Base-by-base conservation (phyloP, 2,329 filamentous ascomycete genomes). In the Amesomyces nigricolor region DNA sequence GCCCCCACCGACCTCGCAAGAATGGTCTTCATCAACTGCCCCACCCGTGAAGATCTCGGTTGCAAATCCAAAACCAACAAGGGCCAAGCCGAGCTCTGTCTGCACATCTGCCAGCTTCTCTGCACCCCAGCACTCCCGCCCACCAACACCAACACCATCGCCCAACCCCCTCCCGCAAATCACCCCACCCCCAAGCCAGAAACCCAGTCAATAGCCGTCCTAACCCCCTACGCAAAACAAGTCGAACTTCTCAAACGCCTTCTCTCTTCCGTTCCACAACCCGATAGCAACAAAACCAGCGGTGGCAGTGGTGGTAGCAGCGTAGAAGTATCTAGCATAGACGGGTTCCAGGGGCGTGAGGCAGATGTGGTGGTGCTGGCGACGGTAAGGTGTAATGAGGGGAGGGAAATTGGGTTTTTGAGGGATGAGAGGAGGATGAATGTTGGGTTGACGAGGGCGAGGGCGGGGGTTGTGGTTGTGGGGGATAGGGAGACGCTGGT, bases 291-390 rank as follows among this genome's bases (percentile, higher is more conserved):
- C 8, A 59, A 64, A 22, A 19, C 17, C 17, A 19, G 17, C 17
- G 17, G 17, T 19, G 3, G 17, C 17, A 19, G 17, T 19, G 17
- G 17, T 19, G 17, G 17, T 19, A 19, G 17, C 17, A 19, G 17
- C 17, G 61, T 74, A 2, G 65, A 72, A 46, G 64, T 74, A 1
- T 71, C 66, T 1, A 75, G 70, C 49, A 71, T 76, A 44, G 73
- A 76, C 57, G 68, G 68, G 3, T 76, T 73, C 56, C 73, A 77
- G 52, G 73, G 72, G 1, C 67, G 68, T 1, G 72, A 75, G 62
- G 72, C 72, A 1, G 74, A 75, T 46, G 64, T 75, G 32, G 62
- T 75, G 2, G 65, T 77, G 5, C 75, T 72, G 56, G 69, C 73
- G 5, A 73, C 71, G 1, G 72, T 74, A 5, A 64, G 73, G 8